Evolutionary conservation across 1,284 basidiomycete species (phyloP).

Genomic region (Boletellus deceptivus): DNA sequence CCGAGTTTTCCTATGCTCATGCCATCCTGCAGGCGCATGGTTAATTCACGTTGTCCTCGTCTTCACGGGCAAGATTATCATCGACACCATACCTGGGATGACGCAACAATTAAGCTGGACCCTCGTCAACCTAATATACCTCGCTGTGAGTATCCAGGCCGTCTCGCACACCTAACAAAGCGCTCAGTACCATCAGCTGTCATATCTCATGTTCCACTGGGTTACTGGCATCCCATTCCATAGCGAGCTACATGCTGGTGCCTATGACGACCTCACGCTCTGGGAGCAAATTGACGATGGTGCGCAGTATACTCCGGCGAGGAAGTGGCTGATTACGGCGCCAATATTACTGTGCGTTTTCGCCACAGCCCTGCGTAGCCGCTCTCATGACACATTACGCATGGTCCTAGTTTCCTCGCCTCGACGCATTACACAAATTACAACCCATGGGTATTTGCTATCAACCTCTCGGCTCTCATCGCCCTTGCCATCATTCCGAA

Average conservation of each 20-base stretch:
- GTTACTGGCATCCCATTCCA: slow-evolving; percentile 98
- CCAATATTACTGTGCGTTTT: slow-evolving; percentile 84
- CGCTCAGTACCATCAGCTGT: slow-evolving; percentile 56
- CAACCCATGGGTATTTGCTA: slow-evolving; percentile 87
- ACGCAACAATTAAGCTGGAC: slow-evolving; percentile 96
- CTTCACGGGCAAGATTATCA: slow-evolving; percentile 83
- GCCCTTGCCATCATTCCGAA: slow-evolving; percentile 87
- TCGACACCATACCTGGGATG: slow-evolving; percentile 95
- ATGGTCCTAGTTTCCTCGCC: slow-evolving; percentile 74
- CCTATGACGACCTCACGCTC: slow-evolving; percentile 94
- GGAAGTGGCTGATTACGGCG: slow-evolving; percentile 94
- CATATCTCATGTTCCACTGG: slow-evolving; percentile 99
- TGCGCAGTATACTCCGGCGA: slow-evolving; percentile 96
- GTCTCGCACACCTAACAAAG: not conserved
- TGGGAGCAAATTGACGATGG: slow-evolving; percentile 99
- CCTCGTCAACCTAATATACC: slow-evolving; percentile 89
- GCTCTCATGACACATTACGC: not conserved
- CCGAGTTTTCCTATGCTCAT: slow-evolving; percentile 5
- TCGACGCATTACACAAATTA: slow-evolving; percentile 99
- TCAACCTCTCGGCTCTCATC: slow-evolving; percentile 87
- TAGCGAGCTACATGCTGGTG: slow-evolving; percentile 82
- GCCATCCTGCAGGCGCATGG: slow-evolving; percentile 77
- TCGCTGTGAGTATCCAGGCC: slow-evolving; percentile 62
- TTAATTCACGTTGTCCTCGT: slow-evolving; percentile 96
- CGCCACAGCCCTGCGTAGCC: not conserved